These are phyloP conservation scores for Xylaria longipes DNA, from an alignment of 495 filamentous ascomycete genomes.

Conservation along the genomic window DNA sequence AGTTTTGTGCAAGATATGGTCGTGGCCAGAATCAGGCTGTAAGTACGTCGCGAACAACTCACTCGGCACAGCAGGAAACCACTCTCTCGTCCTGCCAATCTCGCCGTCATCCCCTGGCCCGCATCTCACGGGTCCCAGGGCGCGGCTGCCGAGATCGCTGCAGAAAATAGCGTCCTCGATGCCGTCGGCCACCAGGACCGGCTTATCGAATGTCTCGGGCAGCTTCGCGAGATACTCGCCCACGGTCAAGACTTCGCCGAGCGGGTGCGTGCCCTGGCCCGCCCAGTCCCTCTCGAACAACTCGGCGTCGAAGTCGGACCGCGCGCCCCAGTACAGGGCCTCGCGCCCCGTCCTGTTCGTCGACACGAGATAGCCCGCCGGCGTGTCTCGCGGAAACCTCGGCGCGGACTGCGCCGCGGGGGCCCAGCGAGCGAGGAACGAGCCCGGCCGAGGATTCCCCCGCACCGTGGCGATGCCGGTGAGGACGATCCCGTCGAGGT, in stretches of 20 bases:
- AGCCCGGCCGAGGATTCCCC: not conserved
- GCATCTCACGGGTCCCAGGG: not conserved
- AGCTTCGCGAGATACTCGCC: not conserved
- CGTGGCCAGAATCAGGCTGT: not conserved
- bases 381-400: not conserved
- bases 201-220: not conserved
- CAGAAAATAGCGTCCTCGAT: not conserved
- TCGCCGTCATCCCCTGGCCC: not conserved
- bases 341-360: conserved; percentile 5
- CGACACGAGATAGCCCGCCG: not conserved
- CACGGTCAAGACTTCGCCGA: not conserved
- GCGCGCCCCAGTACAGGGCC: conserved; percentile 5
- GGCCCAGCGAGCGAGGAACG: conserved; percentile 6
- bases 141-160: conserved; percentile 1
- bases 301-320: not conserved
- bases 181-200: not conserved
- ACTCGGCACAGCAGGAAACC: not conserved
- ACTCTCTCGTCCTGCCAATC: not conserved
- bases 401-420: not conserved
- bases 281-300: not conserved
- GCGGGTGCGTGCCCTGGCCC: not conserved
- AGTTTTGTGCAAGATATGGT: not conserved
- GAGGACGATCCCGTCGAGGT: conserved; percentile 24
- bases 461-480: conserved; percentile 25
- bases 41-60: not conserved